phyloP scores from a whole-genome alignment of 805 yeast species.

The Candida alai region DNA sequence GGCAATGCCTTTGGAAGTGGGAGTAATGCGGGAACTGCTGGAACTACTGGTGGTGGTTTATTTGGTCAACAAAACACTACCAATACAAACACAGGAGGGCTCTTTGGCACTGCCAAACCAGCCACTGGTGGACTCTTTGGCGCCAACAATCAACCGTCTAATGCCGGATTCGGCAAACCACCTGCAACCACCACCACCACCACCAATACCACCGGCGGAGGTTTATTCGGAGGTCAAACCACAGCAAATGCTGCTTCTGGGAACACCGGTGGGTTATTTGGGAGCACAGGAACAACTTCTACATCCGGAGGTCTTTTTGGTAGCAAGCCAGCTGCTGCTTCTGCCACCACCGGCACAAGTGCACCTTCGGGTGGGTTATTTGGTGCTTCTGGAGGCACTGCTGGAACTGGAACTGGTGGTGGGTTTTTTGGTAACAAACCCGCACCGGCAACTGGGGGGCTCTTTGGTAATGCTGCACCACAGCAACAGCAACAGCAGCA shows the following conservation, averaged over 20 bases:
- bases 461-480: slow-evolving; percentile 14
- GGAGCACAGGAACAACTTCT: slow-evolving; percentile 6
- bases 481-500: slow-evolving; percentile 37
- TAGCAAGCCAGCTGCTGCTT: too few species aligned
- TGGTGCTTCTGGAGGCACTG: slow-evolving; percentile 17
- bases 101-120: slow-evolving; percentile 5
- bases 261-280: slow-evolving; percentile 13
- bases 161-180: too few species aligned
- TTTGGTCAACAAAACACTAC: slow-evolving; percentile 15
- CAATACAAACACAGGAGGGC: slow-evolving; percentile 7
- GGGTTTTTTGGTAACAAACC: slow-evolving; percentile 30
- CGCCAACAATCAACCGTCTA: too few species aligned
- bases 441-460: slow-evolving; percentile 9
- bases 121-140: slow-evolving; percentile 6
- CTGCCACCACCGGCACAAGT: slow-evolving; percentile 21
- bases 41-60: slow-evolving; percentile 20
- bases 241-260: slow-evolving; percentile 7
- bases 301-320: too few species aligned
- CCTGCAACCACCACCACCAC: too few species aligned
- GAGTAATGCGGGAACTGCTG: too few species aligned
- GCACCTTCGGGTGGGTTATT: slow-evolving; percentile 34
- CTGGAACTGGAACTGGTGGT: slow-evolving; percentile 11
- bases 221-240: slow-evolving; percentile 18
- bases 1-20: slow-evolving; percentile 7
- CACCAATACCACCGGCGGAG: slow-evolving; percentile 13